Base-by-base conservation (phyloP, 2,329 filamentous ascomycete species). In the Sphaerulina vaccinii region DNA sequence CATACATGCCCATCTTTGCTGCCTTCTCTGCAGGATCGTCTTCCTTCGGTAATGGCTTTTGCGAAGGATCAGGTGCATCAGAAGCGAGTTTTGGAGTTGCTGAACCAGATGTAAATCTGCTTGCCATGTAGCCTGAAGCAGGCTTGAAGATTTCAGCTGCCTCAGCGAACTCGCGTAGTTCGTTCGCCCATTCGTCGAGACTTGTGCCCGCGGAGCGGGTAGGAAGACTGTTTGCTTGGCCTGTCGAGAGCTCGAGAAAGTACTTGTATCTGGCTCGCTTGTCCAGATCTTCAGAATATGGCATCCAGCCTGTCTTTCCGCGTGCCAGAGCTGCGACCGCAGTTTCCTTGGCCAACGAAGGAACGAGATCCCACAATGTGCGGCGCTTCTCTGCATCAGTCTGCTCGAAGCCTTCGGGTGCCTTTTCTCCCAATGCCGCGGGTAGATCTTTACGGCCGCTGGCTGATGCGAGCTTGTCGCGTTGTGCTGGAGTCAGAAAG, bases 1-100 rank as follows among this genome's bases (percentile, higher is more conserved):
- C 93, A 71, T 91, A 96, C 90, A 97, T 96, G 51, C 90, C 90
- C 66, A 96, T 75, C 64, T 81, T 88, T 6, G 93, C 93, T 1
- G 93, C 93, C 61, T 89, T 85, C 66, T 91, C 87, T 9, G 90
- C 89, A 0, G 91, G 86, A 63, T 96, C 87, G 55, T 84, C 78
- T 3, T 79, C 77, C 61, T 85, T 89, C 19, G 73, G 39, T 7
- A 71, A 62, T 0, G 76, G 22, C 21, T 41, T 41, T 4, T 52
- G 39, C 1, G 58, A 16, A 33, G 24, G 5, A 23, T 58, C 57
- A 5, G 54, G 47, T 46, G 61, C 52, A 27, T 72, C 74, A 8
- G 66, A 64, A 1, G 69, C 64, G 1, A 64, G 52, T 66, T 49
- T 60, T 23, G 62, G 63, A 4, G 54, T 48, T 15, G 79, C 75